Base-by-base conservation (phyloP, 495 filamentous ascomycete species). In the Aspergillus carlsbadensis region DNA sequence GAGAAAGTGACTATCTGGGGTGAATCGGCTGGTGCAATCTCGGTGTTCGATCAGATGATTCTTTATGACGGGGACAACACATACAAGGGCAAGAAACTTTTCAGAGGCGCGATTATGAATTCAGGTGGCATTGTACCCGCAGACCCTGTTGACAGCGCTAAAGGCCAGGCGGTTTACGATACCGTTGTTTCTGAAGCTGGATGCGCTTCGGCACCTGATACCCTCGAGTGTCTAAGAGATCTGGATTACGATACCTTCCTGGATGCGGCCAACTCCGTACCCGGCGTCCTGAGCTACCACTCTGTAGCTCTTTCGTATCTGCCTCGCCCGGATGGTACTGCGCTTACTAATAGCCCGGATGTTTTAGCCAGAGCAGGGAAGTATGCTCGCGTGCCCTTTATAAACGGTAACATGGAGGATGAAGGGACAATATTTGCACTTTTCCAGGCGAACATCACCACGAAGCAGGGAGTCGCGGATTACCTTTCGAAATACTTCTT, bases 1-100 rank as follows among this genome's bases (percentile, higher is more conserved):
- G 82, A 80, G 33, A 73, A 84, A 45, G 87, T 90, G 13, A 89
- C 85, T 15, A 86, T 90, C 50, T 89, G 86, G 81, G 88, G 87
- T 37, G 84, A 89, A 63, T 87, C 83, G 2, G 87, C 88, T 1
- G 89, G 88, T 5, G 76, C 84, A 13, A 89, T 88, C 57, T 88
- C 85, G 6, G 86, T 91, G 17, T 80, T 84, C 40, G 78, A 88
- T 62, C 88, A 90, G 55, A 86, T 87, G 79, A 69, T 80, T 3
- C 69, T 90, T 17, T 88, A 87, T 63, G 79, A 82, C 61, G 88
- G 88, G 10, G 68, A 90, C 63, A 80, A 83, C 67, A 84, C 66
- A 0, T 89, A 89, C 71, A 89, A 88, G 8, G 85, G 82, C 33
- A 81, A 85, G 56, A 78, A 81, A 0, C 74, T 90, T 0, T 91